Percentiles rank a stretch among this genome's conserved stretches.
Conservation (phyloP, 352 stramenopile species). For the Pythium sp. region DNA sequence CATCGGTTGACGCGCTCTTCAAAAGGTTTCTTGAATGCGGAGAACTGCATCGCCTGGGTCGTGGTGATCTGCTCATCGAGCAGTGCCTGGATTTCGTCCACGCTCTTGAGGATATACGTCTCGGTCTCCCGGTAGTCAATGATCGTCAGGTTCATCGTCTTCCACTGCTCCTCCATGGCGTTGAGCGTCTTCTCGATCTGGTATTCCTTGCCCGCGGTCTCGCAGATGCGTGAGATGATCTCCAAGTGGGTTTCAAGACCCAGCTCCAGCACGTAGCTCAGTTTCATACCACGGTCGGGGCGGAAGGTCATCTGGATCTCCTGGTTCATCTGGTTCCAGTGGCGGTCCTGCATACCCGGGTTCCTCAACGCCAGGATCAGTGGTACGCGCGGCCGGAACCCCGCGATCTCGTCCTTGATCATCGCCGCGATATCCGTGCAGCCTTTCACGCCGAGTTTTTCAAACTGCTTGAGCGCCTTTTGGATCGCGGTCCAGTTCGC, state of each 20-base stretch:
- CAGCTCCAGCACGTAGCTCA: conserved; percentile 82
- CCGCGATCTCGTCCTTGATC: conserved; percentile 90
- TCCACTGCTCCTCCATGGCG: conserved; percentile 91
- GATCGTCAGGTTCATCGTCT: conserved; percentile 80
- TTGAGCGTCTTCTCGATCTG: conserved; percentile 93
- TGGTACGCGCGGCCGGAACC: conserved; percentile 88
- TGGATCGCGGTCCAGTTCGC: conserved; percentile 80
- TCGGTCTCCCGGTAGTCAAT: conserved; percentile 91
- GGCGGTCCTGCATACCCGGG: conserved; percentile 91
- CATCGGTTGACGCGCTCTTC: conserved; percentile 92
- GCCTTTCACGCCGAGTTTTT: conserved; percentile 83
- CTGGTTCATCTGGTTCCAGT: conserved; percentile 91
- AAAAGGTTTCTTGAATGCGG: conserved; percentile 93
- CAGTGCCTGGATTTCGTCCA: conserved; percentile 92
- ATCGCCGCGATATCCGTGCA: conserved; percentile 85
- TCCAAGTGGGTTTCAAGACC: conserved; percentile 87
- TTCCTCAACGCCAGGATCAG: conserved; percentile 89
- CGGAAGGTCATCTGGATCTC: conserved; percentile 85
- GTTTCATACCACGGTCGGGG: conserved; percentile 79
- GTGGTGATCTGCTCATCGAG: conserved; percentile 96
- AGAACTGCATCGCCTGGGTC: conserved; percentile 95
- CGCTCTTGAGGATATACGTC: conserved; percentile 92
- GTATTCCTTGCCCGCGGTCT: conserved; percentile 93
- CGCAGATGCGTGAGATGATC: conserved; percentile 88
- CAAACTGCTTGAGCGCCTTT: conserved; percentile 93